Base-by-base conservation (phyloP, 345 rosid species). In the Murraya paniculata region DNA sequence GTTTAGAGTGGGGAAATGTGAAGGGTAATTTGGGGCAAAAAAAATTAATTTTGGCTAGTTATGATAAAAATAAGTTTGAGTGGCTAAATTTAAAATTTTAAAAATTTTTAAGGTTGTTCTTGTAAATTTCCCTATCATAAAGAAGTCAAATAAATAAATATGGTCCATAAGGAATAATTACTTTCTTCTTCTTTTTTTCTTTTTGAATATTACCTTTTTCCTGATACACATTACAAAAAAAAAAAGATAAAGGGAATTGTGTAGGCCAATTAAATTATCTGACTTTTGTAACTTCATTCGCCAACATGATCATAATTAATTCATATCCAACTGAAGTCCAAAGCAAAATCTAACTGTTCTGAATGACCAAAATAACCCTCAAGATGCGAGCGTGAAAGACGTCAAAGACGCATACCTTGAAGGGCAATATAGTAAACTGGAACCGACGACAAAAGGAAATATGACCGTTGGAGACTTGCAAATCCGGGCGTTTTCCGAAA, bases 381-480 rank as follows among this genome's bases (percentile, higher is more conserved):
- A 13, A 13, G 50, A 13, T 5, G 11, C 18, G 50, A 0, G 50
- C 0, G 18, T 0, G 30, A 22, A 22, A 57, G 35, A 7, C 64
- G n/a, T 7, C 3, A 24, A 31, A 24, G 53, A 24, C 2, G 35
- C 55, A 36, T 58, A 16, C 33, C 2, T 10, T 4, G 33, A 75
- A 78, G 89, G 89, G 28, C 45, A 39, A 58, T 60, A 79, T 48
- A 73, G 86, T 80, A 56, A 6, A 22, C 0, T 16, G 33, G 31
- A 69, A 9, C 85, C 80, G 85, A 85, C 90, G 79, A 66, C 88
- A 65, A 31, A 79, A 64, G 38, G 79, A 86, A 81, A 86, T 80
- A 80, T 87, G 92, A 89, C 94, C 94, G 94, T 91, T 91, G 85
- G 82, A 62, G 74, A 76, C 71, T 30, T 73, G 74, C 81, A 81